phyloP scores from a whole-genome alignment of 2,329 filamentous ascomycete species.

The Aspergillus sp. region DNA sequence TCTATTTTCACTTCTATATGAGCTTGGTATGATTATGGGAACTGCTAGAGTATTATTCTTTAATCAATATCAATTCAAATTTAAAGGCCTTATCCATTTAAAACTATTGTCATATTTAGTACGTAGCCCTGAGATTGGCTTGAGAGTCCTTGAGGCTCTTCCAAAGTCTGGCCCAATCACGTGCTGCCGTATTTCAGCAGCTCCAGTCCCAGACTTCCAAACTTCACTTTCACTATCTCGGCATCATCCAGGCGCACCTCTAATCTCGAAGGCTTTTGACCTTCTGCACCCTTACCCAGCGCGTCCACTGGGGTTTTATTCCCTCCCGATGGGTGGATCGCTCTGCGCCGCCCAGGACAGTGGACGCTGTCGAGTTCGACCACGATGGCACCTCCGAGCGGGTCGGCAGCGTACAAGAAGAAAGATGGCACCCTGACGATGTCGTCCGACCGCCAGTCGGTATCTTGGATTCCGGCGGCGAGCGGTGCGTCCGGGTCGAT shows the following conservation, averaged over 20 bases:
- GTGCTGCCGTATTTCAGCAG: constrained; percentile 1
- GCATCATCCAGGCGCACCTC: constrained; percentile 8
- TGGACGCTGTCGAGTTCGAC: constrained; percentile 37
- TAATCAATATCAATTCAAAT: not conserved
- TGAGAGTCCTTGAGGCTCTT: not conserved
- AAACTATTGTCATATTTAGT: not conserved
- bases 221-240: constrained; percentile 9
- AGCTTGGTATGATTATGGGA: not conserved
- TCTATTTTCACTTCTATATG: not conserved
- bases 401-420: constrained; percentile 84
- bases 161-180: constrained; percentile 7
- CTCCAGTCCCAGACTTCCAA: constrained; percentile 1
- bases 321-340: constrained; percentile 37
- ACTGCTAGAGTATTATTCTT: not conserved
- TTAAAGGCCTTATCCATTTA: not conserved
- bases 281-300: constrained; percentile 18
- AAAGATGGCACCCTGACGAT: constrained; percentile 84
- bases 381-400: constrained; percentile 54
- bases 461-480: constrained; percentile 77
- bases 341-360: constrained; percentile 34
- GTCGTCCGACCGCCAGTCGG: constrained; percentile 67
- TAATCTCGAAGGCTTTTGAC: constrained; percentile 18
- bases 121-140: not conserved
- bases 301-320: constrained; percentile 20
- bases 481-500: constrained; percentile 63